phyloP scores from a whole-genome alignment of 2,329 filamentous ascomycete genomes.

The Trichoderma aggressivum region DNA sequence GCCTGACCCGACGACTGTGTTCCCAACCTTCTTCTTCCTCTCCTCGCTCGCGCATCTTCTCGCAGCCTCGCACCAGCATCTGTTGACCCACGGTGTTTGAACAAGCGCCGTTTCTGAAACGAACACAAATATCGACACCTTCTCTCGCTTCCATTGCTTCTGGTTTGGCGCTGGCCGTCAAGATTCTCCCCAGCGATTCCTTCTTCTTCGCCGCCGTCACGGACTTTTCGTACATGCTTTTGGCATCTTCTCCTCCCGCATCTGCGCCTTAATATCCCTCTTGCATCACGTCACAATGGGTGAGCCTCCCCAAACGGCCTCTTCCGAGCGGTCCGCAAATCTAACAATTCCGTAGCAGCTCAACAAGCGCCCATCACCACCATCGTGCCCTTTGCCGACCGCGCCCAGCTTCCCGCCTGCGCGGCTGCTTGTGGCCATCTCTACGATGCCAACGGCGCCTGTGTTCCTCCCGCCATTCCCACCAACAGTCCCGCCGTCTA shows the following conservation, averaged over 20 bases:
- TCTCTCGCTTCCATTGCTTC: conserved; percentile 1
- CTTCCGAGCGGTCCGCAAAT: neutral
- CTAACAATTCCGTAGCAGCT: neutral
- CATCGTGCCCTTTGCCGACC: conserved; percentile 52
- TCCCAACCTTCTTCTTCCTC: neutral
- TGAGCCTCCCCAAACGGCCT: conserved; percentile 21
- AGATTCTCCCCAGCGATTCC: neutral
- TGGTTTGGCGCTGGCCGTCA: conserved; percentile 16
- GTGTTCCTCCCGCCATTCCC: conserved; percentile 57
- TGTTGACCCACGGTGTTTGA: conserved; percentile 2
- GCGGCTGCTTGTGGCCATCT: conserved; percentile 57
- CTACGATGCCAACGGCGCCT: conserved; percentile 68
- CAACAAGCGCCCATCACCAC: conserved; percentile 39
- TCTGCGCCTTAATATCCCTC: neutral
- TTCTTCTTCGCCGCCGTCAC: neutral
- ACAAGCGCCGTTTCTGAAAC: conserved; percentile 12
- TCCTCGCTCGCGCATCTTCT: neutral
- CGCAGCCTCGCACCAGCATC: neutral
- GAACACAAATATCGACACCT: neutral
- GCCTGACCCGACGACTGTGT: neutral
- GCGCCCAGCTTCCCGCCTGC: conserved; percentile 55
- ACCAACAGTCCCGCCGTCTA: conserved; percentile 52
- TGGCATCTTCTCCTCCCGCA: neutral
- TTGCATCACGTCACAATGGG: conserved; percentile 33
- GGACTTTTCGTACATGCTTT: neutral